Evolutionary conservation across 192 early-diverging fungal genomes (phyloP), one percentile per base, ranked within the genome.

Genomic region (Allomyces macrogynus): DNA sequence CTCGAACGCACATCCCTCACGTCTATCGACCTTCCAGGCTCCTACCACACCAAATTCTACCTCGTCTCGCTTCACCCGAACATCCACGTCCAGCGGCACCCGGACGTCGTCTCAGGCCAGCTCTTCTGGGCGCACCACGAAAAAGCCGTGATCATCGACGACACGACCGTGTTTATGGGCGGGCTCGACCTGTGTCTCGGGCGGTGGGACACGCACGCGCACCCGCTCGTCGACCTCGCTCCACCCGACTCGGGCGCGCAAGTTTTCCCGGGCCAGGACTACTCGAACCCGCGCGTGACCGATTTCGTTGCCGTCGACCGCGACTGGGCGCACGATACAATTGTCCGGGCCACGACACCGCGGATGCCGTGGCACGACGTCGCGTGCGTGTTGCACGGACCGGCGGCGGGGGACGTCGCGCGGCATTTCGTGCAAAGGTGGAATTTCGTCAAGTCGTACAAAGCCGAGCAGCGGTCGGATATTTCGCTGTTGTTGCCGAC

Each of bases 321-420:
- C 62, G 20, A 14, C 16, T 57, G 49, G 49, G 49, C 49, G 16
- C 24, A 18, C 5, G 65, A 72, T 23, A 61, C 77, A 64, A 71
- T 80, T 24, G 80, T 80, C 57, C 75, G 76, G 63, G 71, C 72
- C 20, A 26, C 64, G 3, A 24, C 75, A 32, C 71, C 86, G 14
- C 81, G 89, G 65, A 89, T 90, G 90, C 89, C 90, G 23, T 92
- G 90, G 90, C 90, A 92, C 70, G 90, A 92, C 64, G 76, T 92
- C 25, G 82, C 84, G 18, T 78, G 89, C 67, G 87, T 81, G 61
- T 81, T 92, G 70, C 76, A 87, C 8, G 90, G 89, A 76, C 87
- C 10, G 89, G 89, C 62, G 86, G 85, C 26, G 78, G 83, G 32
- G 20, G 90, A 92, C 67, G 78, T 91, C 32, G 85, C 86, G 9